Evolutionary conservation across 306 rosid species (phyloP).

Genomic region (Castanospermum australe): DNA sequence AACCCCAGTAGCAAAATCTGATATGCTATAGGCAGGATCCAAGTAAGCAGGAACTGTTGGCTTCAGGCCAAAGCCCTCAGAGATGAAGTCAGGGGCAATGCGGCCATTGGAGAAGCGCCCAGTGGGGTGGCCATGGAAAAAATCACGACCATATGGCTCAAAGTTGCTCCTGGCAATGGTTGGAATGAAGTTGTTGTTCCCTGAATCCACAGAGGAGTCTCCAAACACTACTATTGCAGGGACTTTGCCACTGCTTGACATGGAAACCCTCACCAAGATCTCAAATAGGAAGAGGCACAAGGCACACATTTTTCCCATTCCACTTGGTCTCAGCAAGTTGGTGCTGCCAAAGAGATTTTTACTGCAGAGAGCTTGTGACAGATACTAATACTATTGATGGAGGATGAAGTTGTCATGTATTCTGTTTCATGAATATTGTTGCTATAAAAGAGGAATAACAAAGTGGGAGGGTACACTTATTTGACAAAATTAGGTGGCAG

Average conservation of each 20-base stretch:
- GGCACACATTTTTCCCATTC: slow-evolving; percentile 32
- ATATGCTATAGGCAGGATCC: slow-evolving; percentile 49
- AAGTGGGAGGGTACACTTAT: background rate
- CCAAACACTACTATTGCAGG: slow-evolving; percentile 63
- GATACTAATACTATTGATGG: slow-evolving; percentile 7
- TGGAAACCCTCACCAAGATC: background rate
- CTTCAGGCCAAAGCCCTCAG: slow-evolving; percentile 57
- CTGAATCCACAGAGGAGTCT: slow-evolving; percentile 72
- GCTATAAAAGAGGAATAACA: background rate
- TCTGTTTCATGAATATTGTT: background rate
- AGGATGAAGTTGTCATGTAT: background rate
- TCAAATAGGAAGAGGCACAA: slow-evolving; percentile 17
- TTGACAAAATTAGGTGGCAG: background rate
- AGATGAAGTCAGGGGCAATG: slow-evolving; percentile 52
- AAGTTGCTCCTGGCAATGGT: slow-evolving; percentile 61
- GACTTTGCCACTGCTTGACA: slow-evolving; percentile 35
- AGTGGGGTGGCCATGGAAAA: slow-evolving; percentile 44
- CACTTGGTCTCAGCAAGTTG: background rate
- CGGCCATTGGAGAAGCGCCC: slow-evolving; percentile 68
- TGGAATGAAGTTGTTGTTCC: slow-evolving; percentile 75
- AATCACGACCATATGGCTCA: slow-evolving; percentile 64
- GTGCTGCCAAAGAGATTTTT: background rate
- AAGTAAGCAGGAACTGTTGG: slow-evolving; percentile 55
- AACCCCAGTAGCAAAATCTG: slow-evolving; percentile 63
- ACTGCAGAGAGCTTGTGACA: background rate